Percentiles rank a stretch among this genome's conserved stretches.
These are phyloP conservation scores for Diaporthe sp. DNA, from an alignment of 2,329 filamentous ascomycete species.

Conservation along the genomic window DNA sequence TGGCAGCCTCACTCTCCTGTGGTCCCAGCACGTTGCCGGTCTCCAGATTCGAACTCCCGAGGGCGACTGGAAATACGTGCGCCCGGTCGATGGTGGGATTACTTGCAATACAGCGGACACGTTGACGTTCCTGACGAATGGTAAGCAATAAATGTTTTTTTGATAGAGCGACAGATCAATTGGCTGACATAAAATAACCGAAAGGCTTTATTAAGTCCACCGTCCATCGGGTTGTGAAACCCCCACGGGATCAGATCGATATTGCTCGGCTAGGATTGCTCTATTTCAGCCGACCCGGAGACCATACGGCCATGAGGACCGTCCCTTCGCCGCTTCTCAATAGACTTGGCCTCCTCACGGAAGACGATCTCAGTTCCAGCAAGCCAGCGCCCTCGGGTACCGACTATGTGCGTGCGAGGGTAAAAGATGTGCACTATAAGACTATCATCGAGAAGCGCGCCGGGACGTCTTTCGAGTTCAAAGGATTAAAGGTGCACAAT, in stretches of 20 bases:
- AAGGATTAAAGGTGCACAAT: constrained; percentile 1
- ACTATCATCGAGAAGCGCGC: constrained; percentile 58
- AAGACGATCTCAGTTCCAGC: not conserved
- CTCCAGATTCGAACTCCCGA: constrained; percentile 4
- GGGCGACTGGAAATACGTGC: not conserved
- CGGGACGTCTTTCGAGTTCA: constrained; percentile 60
- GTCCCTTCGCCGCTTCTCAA: constrained; percentile 12
- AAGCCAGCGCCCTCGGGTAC: constrained; percentile 54
- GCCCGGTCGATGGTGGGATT: constrained; percentile 1
- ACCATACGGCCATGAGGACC: not conserved
- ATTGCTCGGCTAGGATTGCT: constrained; percentile 7
- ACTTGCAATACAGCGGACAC: constrained; percentile 22
- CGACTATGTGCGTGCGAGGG: constrained; percentile 61
- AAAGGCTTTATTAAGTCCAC: constrained; percentile 8
- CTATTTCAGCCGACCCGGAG: constrained; percentile 3
- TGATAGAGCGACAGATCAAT: too few species aligned
- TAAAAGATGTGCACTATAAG: constrained; percentile 62
- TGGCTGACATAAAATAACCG: not conserved
- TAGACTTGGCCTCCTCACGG: not conserved
- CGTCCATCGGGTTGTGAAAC: constrained; percentile 13
- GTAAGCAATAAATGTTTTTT: not conserved
- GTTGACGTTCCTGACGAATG: constrained; percentile 15
- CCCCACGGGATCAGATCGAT: constrained; percentile 2
- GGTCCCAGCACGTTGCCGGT: not conserved
- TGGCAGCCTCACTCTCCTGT: constrained; percentile 5